Percentiles rank a stretch among this genome's conserved stretches.
Evolutionary conservation across 163 green algal species (phyloP).

Genomic region (Volvox carteri): DNA sequence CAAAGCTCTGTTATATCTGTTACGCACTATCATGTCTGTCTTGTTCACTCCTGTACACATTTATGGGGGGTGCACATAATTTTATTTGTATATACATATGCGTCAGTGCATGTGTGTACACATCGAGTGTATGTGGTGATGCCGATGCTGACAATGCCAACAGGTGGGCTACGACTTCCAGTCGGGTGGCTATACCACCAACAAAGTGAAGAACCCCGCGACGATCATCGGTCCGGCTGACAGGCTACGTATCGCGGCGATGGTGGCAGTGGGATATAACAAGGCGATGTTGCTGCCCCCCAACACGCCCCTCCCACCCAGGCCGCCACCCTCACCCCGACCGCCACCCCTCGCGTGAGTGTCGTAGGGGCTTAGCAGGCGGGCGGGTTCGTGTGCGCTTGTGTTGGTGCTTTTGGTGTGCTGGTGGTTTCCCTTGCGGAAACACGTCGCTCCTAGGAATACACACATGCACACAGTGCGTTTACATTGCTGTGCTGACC

Average conservation of each 20-base stretch:
- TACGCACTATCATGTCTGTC: no score
- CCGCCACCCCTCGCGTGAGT: background rate
- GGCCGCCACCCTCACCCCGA: background rate
- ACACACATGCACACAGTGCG: no score
- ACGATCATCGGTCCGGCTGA: background rate
- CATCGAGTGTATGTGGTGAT: no score
- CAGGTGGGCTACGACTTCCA: conserved; percentile 34
- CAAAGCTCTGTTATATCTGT: no score
- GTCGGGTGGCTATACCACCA: background rate
- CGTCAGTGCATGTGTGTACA: no score
- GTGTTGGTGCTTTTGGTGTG: background rate
- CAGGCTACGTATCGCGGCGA: background rate
- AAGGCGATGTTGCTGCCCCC: conserved; percentile 11
- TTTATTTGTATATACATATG: no score
- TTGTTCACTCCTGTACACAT: no score
- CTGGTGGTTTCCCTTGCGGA: background rate
- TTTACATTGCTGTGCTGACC: no score
- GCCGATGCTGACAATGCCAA: no score
- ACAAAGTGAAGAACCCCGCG: no score
- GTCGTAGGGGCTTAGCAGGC: background rate
- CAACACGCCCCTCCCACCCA: background rate
- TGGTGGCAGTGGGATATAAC: background rate
- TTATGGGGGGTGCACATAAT: no score
- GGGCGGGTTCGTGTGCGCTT: background rate
- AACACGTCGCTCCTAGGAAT: no score